phyloP scores from a whole-genome alignment of 345 rosid genomes.

The Euphorbia tirucalli region DNA sequence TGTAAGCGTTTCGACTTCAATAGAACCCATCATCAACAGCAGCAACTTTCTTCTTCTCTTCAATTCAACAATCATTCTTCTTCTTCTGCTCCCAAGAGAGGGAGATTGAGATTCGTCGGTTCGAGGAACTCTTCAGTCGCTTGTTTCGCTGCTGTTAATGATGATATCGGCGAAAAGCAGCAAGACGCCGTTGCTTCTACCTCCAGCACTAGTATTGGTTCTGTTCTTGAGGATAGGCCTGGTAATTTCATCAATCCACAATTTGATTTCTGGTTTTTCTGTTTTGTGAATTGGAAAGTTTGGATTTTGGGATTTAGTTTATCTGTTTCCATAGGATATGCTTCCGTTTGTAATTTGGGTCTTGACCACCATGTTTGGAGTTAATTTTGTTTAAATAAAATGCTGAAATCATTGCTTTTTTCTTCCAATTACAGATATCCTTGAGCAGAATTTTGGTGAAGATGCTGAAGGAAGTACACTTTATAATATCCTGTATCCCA shows the following conservation, averaged over 20 bases:
- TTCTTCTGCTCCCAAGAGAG: conserved; percentile 17
- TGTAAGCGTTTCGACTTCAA: conserved; percentile 31
- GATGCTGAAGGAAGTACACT: conserved; percentile 43
- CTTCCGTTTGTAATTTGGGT: conserved; percentile 3
- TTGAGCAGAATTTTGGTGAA: conserved; percentile 36
- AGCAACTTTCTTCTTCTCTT: conserved; percentile 19
- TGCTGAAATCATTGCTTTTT: conserved; percentile 17
- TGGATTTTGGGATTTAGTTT: neutral
- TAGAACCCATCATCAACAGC: conserved; percentile 16
- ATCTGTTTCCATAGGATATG: neutral
- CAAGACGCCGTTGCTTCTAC: conserved; percentile 26
- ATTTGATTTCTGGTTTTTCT: neutral
- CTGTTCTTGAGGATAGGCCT: conserved; percentile 65
- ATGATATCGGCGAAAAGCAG: conserved; percentile 37
- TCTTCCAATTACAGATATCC: conserved; percentile 30
- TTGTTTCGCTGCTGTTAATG: conserved; percentile 56
- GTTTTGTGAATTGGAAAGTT: neutral
- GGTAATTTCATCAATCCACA: conserved; percentile 30
- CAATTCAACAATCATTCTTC: conserved; percentile 16
- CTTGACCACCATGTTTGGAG: neutral
- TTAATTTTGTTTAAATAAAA: neutral
- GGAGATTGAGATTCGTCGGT: conserved; percentile 30
- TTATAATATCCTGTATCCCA: conserved; percentile 81
- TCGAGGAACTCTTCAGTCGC: conserved; percentile 30
- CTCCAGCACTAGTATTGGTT: conserved; percentile 28